These are phyloP conservation scores for Aegilops bicornis DNA, from an alignment of 176 grass and related monocot species.

Conservation along the genomic window DNA sequence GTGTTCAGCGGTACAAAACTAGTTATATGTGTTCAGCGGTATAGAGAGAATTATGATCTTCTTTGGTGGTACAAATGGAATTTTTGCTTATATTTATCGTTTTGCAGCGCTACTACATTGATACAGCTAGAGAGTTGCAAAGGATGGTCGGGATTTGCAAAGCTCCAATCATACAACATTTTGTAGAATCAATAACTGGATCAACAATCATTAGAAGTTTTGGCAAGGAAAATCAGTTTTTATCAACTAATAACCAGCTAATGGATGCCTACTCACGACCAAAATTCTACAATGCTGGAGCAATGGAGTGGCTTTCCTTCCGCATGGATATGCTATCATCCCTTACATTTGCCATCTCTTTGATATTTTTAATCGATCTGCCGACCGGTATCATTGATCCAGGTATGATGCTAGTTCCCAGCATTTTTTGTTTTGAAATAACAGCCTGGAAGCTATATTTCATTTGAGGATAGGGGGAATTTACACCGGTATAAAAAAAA, in stretches of 20 bases:
- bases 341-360: constrained; percentile 18
- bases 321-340: constrained; percentile 13
- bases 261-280: constrained; percentile 13
- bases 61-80: neutral
- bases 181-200: constrained; percentile 55
- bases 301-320: constrained; percentile 21
- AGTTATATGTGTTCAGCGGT: neutral
- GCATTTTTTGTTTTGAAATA: neutral
- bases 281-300: constrained; percentile 19
- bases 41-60: neutral
- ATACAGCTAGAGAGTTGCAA: constrained; percentile 61
- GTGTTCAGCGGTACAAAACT: neutral
- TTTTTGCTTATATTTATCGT: neutral
- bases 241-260: neutral
- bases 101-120: constrained; percentile 72
- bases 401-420: neutral
- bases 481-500: neutral
- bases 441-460: neutral
- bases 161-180: constrained; percentile 83
- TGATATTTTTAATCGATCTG: constrained; percentile 7
- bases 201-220: constrained; percentile 14
- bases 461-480: neutral
- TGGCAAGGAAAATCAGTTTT: constrained; percentile 4
- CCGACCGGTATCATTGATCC: neutral
- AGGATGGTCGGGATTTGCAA: constrained; percentile 65